These are phyloP conservation scores for Davidsoniella neocaledoniae DNA, from an alignment of 2,329 filamentous ascomycete genomes.

Conservation along the genomic window DNA sequence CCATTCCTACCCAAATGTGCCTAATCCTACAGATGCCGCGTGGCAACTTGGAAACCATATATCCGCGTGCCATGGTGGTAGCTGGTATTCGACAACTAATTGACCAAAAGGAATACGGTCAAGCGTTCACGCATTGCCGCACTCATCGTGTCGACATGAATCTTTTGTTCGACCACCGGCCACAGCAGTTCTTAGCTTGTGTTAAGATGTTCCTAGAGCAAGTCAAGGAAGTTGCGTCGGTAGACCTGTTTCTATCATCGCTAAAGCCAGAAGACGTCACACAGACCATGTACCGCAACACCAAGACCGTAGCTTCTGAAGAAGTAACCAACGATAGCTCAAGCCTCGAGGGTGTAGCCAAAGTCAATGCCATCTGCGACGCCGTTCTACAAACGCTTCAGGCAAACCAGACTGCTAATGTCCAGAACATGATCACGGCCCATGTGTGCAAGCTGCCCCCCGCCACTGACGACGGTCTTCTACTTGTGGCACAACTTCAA, in stretches of 20 bases:
- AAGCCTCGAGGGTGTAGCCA: slow-evolving; percentile 24
- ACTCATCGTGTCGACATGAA: slow-evolving; percentile 97
- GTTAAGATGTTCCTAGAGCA: slow-evolving; percentile 69
- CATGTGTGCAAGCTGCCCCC: slow-evolving; percentile 88
- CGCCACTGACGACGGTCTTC: slow-evolving; percentile 70
- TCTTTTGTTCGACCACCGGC: slow-evolving; percentile 85
- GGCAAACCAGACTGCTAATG: slow-evolving; percentile 37
- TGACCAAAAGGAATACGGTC: slow-evolving; percentile 61
- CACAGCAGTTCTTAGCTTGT: slow-evolving; percentile 64
- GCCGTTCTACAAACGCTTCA: slow-evolving; percentile 57
- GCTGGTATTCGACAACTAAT: slow-evolving; percentile 75
- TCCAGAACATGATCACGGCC: slow-evolving; percentile 88
- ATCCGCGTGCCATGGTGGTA: slow-evolving; percentile 78
- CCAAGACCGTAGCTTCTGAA: slow-evolving; percentile 29
- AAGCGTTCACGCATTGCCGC: slow-evolving; percentile 74
- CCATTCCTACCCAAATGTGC: slow-evolving; percentile 74
- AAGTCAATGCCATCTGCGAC: slow-evolving; percentile 81
- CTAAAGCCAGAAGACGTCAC: slow-evolving; percentile 87
- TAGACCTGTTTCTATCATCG: slow-evolving; percentile 83
- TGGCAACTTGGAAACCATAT: slow-evolving; percentile 91
- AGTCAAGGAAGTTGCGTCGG: slow-evolving; percentile 60
- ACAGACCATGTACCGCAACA: slow-evolving; percentile 85
- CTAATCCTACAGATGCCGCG: slow-evolving; percentile 88
- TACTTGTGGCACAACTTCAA: slow-evolving; percentile 60
- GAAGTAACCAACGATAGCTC: slow-evolving; percentile 11